Evolutionary conservation across 202 grass and related monocot species (phyloP), one percentile per base, ranked within the genome.

Genomic region (Cymbopogon flexuosus): DNA sequence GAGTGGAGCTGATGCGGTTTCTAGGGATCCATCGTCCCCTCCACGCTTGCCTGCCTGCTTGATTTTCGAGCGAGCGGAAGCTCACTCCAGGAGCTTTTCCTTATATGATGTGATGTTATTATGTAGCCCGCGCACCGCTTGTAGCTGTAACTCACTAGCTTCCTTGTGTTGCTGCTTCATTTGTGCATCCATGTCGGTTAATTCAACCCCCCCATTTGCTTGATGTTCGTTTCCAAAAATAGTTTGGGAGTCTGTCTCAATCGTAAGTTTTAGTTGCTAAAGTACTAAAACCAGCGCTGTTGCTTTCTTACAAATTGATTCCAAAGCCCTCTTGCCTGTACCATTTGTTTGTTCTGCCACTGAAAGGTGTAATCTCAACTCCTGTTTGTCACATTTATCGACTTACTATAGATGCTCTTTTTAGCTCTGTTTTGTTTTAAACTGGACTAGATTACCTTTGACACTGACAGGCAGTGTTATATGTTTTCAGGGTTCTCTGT

Each of bases 401-500:
- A 6, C 15, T 57, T 58, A 46, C 2, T 6, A 42, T 41, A 16
- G 13, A 27, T 37, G 6, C 54, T 7, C 6, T 64, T 2, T 21
- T 59, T 37, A 21, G n/a, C 19, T 58, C 6, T 58, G 10, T 78
- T 72, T 83, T 11, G 22, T 62, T 65, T 59, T 16, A 33, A 30
- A n/a, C n/a, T n/a, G n/a, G n/a, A 37, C 21, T 65, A 84, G 30
- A 61, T 29, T 13, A 24, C 43, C 73, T 10, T 82, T 29, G 72
- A 51, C 5, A 16, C 14, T 4, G 6, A 61, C 36, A 58, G 54
- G 54, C 23, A 10, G 3, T 0, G 19, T 9, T 37, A 29, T 56
- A 35, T 54, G 51, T 21, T 86, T 70, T 65, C 76, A 98, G 95
- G 95, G 95, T 52, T 62, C 64, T 80, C 75, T 98, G 21, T 98